These are phyloP conservation scores for Gossypium schwendimanii DNA, from an alignment of 441 rosid species.

Conservation along the genomic window DNA sequence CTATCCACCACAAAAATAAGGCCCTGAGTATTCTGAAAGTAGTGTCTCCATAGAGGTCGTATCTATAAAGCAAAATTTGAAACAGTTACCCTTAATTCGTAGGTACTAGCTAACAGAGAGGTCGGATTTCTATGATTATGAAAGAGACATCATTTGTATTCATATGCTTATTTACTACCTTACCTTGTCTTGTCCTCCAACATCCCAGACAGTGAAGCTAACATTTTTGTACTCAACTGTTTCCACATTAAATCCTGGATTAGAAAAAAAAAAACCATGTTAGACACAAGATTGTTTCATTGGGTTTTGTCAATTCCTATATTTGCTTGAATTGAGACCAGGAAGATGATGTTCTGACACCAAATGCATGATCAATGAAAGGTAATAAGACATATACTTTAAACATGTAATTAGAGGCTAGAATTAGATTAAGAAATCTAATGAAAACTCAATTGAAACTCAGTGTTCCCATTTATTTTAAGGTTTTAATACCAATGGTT, in stretches of 20 bases:
- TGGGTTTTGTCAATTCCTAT: neutral
- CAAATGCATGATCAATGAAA: neutral
- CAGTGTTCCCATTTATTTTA: neutral
- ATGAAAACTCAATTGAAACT: neutral
- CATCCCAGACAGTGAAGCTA: conserved; percentile 68
- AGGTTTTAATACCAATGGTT: conserved; percentile 36
- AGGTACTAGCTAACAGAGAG: neutral
- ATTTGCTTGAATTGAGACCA: neutral
- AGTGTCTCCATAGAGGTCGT: conserved; percentile 61
- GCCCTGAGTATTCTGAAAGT: conserved; percentile 58
- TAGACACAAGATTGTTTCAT: neutral
- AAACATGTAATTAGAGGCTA: neutral
- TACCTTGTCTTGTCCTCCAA: conserved; percentile 60
- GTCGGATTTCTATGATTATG: neutral
- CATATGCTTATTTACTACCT: conserved; percentile 25
- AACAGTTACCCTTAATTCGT: neutral
- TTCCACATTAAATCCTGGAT: conserved; percentile 50
- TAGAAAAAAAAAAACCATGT: neutral
- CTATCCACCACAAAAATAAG: conserved; percentile 65
- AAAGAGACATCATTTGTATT: neutral
- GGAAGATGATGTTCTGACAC: neutral
- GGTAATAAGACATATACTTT: neutral
- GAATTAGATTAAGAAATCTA: neutral
- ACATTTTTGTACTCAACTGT: conserved; percentile 62
- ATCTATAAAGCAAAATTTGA: conserved; percentile 26